phyloP scores from a whole-genome alignment of 1,284 basidiomycete species.

The Porphyrellus sp. region DNA sequence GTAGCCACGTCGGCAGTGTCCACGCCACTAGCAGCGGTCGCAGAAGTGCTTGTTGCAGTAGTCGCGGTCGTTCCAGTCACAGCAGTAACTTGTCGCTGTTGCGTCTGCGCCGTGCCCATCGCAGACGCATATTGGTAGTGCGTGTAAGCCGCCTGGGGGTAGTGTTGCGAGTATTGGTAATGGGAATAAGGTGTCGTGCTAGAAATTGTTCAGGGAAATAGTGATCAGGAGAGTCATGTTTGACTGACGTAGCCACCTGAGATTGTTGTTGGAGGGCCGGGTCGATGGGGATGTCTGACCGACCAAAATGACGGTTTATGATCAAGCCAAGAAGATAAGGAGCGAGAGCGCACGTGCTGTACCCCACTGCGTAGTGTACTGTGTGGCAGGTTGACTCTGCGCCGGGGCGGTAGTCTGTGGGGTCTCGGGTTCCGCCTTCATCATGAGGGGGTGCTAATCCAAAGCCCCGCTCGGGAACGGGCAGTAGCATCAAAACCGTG shows the following conservation, averaged over 20 bases:
- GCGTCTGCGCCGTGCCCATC: constrained; percentile 28
- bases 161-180: constrained; percentile 51
- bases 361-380: constrained; percentile 42
- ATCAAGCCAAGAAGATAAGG: constrained; percentile 2
- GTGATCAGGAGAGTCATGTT: background rate
- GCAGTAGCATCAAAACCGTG: background rate
- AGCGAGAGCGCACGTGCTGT: constrained; percentile 37
- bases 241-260: constrained; percentile 44
- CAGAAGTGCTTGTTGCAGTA: constrained; percentile 18
- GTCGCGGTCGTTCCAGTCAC: constrained; percentile 10
- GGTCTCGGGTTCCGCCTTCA: constrained; percentile 39
- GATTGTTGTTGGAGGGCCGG: constrained; percentile 64
- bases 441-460: constrained; percentile 5
- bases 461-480: too few species aligned
- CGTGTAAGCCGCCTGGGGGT: constrained; percentile 50
- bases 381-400: constrained; percentile 28
- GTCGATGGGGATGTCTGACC: constrained; percentile 61
- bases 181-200: constrained; percentile 44
- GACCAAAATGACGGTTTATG: constrained; percentile 1
- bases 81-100: constrained; percentile 31
- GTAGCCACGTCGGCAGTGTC: constrained; percentile 71
- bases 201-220: constrained; percentile 1
- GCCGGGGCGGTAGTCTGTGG: constrained; percentile 33
- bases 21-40: constrained; percentile 33
- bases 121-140: constrained; percentile 50